Evolutionary conservation across 352 stramenopile genomes (phyloP).

Genomic region (Aphanomyces astaci): DNA sequence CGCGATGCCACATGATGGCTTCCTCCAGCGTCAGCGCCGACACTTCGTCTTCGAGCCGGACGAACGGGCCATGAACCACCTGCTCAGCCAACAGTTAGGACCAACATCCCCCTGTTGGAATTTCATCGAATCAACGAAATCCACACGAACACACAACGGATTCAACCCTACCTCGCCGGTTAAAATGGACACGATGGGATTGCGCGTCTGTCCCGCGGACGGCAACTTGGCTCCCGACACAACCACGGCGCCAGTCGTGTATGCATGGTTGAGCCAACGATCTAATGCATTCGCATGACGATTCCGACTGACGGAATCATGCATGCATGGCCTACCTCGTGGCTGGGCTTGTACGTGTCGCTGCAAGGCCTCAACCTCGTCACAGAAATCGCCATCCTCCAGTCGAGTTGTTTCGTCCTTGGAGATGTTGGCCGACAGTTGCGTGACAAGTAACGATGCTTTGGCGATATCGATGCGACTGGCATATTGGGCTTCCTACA

Average conservation of each 20-base stretch:
- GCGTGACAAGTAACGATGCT: neutral
- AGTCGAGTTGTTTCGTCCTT: neutral
- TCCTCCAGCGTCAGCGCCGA: slow-evolving; percentile 19
- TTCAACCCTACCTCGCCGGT: slow-evolving; percentile 14
- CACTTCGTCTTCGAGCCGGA: slow-evolving; percentile 20
- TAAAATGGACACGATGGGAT: slow-evolving; percentile 6
- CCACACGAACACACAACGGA: no score
- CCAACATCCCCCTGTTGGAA: no score
- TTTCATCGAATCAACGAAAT: no score
- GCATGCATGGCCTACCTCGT: neutral
- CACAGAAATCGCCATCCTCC: neutral
- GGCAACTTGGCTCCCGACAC: slow-evolving; percentile 11
- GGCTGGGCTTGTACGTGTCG: neutral
- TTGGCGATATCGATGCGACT: neutral
- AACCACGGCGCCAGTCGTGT: neutral
- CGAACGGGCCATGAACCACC: slow-evolving; percentile 15
- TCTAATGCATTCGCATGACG: no score
- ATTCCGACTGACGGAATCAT: no score
- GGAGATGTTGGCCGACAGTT: neutral
- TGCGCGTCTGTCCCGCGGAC: slow-evolving; percentile 8
- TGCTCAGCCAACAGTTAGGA: neutral
- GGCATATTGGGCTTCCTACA: slow-evolving; percentile 15
- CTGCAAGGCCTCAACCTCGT: neutral
- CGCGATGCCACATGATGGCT: slow-evolving; percentile 21
- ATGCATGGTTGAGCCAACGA: neutral